Evolutionary conservation across 495 filamentous ascomycete species (phyloP).

Genomic region (Aspergillus bridgeri): DNA sequence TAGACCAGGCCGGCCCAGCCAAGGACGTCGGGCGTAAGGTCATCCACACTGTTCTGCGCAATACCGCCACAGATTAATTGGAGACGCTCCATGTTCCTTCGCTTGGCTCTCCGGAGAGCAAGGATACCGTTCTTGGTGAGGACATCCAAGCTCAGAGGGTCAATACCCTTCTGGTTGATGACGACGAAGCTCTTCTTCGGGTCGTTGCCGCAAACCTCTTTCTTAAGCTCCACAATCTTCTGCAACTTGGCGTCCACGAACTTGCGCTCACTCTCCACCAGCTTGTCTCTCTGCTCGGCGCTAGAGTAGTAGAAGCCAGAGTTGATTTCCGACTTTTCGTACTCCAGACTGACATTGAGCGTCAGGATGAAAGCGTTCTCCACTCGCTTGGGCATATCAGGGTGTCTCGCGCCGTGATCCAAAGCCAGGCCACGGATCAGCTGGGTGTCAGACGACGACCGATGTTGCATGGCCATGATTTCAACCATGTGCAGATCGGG

Average conservation of each 20-base stretch:
- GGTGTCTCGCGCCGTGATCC: slow-evolving; percentile 94
- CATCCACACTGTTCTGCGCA: slow-evolving; percentile 94
- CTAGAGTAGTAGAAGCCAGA: slow-evolving; percentile 98
- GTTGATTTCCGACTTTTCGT: slow-evolving; percentile 99
- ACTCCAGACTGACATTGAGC: slow-evolving; percentile 94
- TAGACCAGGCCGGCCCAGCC: slow-evolving; percentile 97
- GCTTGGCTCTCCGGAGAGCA: slow-evolving; percentile 88
- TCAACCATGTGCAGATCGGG: slow-evolving; percentile 99
- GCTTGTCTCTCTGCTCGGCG: slow-evolving; percentile 92
- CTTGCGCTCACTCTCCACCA: slow-evolving; percentile 93
- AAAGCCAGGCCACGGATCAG: slow-evolving; percentile 89
- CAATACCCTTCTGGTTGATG: slow-evolving; percentile 99
- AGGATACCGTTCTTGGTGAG: slow-evolving; percentile 97
- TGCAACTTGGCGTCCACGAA: slow-evolving; percentile 96
- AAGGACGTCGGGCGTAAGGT: slow-evolving; percentile 80
- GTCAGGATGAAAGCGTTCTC: slow-evolving; percentile 95
- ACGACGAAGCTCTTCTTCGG: slow-evolving; percentile 94
- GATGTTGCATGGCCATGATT: slow-evolving; percentile 99
- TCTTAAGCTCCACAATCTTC: slow-evolving; percentile 98
- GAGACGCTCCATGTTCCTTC: slow-evolving; percentile 97
- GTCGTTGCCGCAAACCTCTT: slow-evolving; percentile 92
- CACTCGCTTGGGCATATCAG: slow-evolving; percentile 95
- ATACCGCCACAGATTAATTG: slow-evolving; percentile 90
- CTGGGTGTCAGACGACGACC: slow-evolving; percentile 91
- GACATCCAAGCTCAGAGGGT: slow-evolving; percentile 91